These are phyloP conservation scores for Monilinia fructigena DNA, from an alignment of 2,329 filamentous ascomycete species.

Conservation along the genomic window DNA sequence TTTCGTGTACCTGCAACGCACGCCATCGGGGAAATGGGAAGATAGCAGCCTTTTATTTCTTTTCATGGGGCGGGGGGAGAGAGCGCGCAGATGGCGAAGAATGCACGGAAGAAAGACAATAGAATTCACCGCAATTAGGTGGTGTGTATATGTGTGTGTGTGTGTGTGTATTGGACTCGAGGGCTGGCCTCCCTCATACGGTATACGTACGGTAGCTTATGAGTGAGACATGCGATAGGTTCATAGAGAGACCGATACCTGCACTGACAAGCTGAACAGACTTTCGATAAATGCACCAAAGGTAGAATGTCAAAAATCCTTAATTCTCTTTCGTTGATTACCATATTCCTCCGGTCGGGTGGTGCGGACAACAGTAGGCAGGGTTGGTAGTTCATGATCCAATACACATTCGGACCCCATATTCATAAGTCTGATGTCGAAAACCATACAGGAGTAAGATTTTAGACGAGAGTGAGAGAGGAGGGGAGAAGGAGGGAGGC, in stretches of 20 bases:
- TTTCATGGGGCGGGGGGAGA: background rate
- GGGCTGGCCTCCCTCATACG: background rate
- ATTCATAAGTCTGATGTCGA: background rate
- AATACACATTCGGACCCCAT: conserved; percentile 1
- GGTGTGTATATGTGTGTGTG: too few relatives aligned
- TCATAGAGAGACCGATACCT: conserved; percentile 1
- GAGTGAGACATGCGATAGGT: conserved; percentile 6
- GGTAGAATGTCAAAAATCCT: background rate
- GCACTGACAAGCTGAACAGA: conserved; percentile 3
- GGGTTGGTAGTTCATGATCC: background rate
- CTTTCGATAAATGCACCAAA: conserved; percentile 2
- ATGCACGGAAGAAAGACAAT: background rate
- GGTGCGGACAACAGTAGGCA: conserved; percentile 6
- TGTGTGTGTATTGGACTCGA: background rate
- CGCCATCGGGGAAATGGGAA: conserved; percentile 20
- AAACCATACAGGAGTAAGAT: too few relatives aligned
- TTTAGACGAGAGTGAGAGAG: background rate
- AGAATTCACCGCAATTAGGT: too few relatives aligned
- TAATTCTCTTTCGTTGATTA: conserved; percentile 2
- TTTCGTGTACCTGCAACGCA: conserved; percentile 18
- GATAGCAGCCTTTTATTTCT: conserved; percentile 3
- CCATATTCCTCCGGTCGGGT: conserved; percentile 15
- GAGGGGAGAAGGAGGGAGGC: background rate
- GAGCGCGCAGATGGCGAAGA: background rate
- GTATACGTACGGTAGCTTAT: background rate